Evolutionary conservation across 306 rosid species (phyloP).

Genomic region (Gastrolobium bilobum): DNA sequence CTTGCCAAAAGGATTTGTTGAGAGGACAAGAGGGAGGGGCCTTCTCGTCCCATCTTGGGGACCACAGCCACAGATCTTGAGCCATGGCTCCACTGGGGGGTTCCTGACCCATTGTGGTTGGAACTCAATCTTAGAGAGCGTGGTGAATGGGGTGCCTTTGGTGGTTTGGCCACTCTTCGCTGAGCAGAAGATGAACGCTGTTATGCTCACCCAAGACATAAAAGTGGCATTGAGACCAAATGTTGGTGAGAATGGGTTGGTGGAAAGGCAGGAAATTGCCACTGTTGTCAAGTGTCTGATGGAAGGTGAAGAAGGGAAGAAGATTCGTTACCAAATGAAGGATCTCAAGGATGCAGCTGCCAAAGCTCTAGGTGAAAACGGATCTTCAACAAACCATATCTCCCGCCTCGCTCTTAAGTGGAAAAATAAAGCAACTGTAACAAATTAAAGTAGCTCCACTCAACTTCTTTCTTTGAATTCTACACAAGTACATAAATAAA

Average conservation of each 20-base stretch:
- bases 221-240: slow-evolving; percentile 61
- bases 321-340: slow-evolving; percentile 63
- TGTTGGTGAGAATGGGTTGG: slow-evolving; percentile 50
- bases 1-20: slow-evolving; percentile 69
- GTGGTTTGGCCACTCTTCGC: slow-evolving; percentile 88
- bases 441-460: not conserved
- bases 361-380: slow-evolving; percentile 50
- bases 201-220: slow-evolving; percentile 54
- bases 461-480: not conserved
- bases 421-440: slow-evolving; percentile 39
- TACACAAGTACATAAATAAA: not conserved
- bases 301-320: slow-evolving; percentile 88
- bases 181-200: slow-evolving; percentile 82
- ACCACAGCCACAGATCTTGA: slow-evolving; percentile 71
- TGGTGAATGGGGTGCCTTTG: slow-evolving; percentile 71
- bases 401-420: slow-evolving; percentile 59
- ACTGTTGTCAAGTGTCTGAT: slow-evolving; percentile 59
- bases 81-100: slow-evolving; percentile 73
- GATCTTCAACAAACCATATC: slow-evolving; percentile 61
- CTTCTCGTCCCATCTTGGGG: slow-evolving; percentile 72
- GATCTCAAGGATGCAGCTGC: slow-evolving; percentile 67
- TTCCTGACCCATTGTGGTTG: slow-evolving; percentile 88
- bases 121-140: slow-evolving; percentile 76
- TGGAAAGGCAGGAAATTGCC: slow-evolving; percentile 64
- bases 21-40: slow-evolving; percentile 62